Percentiles rank a stretch among this genome's conserved stretches.
phyloP scores from a whole-genome alignment of 257 asterid genomes.

The Primulina eburnea region DNA sequence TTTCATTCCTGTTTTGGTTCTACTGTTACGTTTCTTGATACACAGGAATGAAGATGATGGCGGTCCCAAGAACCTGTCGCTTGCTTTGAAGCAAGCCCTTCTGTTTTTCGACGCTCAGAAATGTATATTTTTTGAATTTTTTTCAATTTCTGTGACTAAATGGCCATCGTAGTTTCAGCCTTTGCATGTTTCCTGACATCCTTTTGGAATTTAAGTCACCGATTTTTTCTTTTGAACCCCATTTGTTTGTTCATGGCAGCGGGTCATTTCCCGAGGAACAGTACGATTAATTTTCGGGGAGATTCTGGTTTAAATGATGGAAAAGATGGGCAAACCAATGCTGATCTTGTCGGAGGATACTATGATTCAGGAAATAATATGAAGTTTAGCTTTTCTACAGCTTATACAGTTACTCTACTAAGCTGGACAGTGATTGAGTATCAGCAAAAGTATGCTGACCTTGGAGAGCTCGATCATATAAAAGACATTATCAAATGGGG shows the following conservation, averaged over 20 bases:
- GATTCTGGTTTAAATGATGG: constrained; percentile 55
- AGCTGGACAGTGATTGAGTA: constrained; percentile 68
- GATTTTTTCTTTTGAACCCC: background rate
- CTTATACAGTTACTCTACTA: constrained; percentile 49
- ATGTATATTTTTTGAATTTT: constrained; percentile 14
- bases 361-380: constrained; percentile 64
- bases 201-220: background rate
- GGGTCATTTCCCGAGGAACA: constrained; percentile 34
- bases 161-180: background rate
- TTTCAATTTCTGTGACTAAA: no score
- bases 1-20: constrained; percentile 13
- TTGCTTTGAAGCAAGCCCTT: constrained; percentile 37
- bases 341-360: constrained; percentile 59
- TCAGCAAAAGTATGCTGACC: constrained; percentile 47
- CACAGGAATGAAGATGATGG: constrained; percentile 24
- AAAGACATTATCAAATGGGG: constrained; percentile 62
- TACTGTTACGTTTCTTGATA: constrained; percentile 25
- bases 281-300: constrained; percentile 36
- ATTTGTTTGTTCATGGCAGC: constrained; percentile 32
- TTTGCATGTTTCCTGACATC: background rate
- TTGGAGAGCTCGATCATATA: constrained; percentile 57
- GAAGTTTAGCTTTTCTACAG: constrained; percentile 53
- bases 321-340: constrained; percentile 21
- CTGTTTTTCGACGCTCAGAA: constrained; percentile 46
- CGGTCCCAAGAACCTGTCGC: constrained; percentile 24